Base-by-base conservation (phyloP, 805 yeast genomes). In the Zygoascus biomembranicola region DNA sequence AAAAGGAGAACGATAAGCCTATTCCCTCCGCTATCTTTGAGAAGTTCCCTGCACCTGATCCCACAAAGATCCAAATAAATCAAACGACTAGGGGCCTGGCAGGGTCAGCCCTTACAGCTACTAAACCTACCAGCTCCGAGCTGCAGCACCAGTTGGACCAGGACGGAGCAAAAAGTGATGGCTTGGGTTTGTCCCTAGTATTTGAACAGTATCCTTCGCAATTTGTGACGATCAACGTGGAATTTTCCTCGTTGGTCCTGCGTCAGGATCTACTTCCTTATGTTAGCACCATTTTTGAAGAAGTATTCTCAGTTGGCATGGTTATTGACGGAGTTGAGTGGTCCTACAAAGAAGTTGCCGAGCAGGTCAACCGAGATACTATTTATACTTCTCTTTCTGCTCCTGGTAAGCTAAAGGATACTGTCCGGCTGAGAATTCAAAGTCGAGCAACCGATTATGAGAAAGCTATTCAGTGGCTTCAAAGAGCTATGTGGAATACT, bases 161-260 rank as follows among this genome's bases (percentile, higher is more conserved):
- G 5, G 55, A 53, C 26, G 50, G 50, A 13, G 46, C 43, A 19
- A 41, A 18, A 16, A 16, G 42, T n/a, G 13, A 42, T 13, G 44
- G 16, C 16, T 19, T 46, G 20, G 89, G 90, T 4, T 67, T 90
- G 41, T 82, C 81, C 57, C 65, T 90, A 50, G 94, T 89, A 64
- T 77, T 86, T 60, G 97, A 94, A 67, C 80, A 84, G 58, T 84
- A 80, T 63, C 78, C 82, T 52, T 87, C 97, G 1, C 83, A 86
- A 62, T 94, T 92, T 65, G 79, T 87, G 37, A 80, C 85, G 13
- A 74, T 90, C 19, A 79, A 82, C 54, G 65, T 88, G 41, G 66
- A 84, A 39, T 66, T 87, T 63, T 78, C 84, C 9, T 79, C 87
- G 1, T 75, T 71, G 45, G 74, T 62, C 47, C 73, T 81, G 20